Percentiles rank a stretch among this genome's conserved stretches.
Evolutionary conservation across 768 basidiomycete genomes (phyloP).

Genomic region (Coprinopsis cinerea): DNA sequence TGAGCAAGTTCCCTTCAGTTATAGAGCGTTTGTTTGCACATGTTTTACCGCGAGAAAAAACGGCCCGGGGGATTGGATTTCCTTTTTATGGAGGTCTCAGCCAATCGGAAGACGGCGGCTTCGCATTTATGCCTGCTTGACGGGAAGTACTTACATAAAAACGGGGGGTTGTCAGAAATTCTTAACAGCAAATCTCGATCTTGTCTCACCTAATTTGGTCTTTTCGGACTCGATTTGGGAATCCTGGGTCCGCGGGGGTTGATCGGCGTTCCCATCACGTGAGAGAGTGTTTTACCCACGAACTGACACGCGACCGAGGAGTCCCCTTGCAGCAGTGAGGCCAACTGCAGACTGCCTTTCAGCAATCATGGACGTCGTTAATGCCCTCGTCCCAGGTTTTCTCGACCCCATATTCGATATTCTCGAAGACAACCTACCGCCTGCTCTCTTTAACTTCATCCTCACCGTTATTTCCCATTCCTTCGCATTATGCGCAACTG

Average conservation of each 20-base stretch:
- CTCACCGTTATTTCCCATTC: constrained; percentile 46
- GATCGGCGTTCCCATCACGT: no score
- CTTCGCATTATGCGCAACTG: constrained; percentile 43
- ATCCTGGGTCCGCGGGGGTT: no score
- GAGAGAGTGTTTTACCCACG: no score
- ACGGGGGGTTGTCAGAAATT: no score
- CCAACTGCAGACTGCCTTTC: not conserved
- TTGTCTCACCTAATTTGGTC: no score
- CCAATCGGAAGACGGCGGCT: no score
- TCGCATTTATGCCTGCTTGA: no score
- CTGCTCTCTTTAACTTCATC: constrained; percentile 47
- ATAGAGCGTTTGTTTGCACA: constrained; percentile 22
- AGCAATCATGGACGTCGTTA: not conserved
- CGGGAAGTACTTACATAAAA: no score
- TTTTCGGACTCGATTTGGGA: not conserved
- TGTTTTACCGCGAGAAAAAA: no score
- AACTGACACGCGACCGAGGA: not conserved
- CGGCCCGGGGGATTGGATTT: not conserved
- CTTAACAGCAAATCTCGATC: no score
- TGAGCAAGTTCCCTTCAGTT: no score
- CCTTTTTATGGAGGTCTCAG: constrained; percentile 1
- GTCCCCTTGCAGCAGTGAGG: no score
- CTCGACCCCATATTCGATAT: constrained; percentile 51
- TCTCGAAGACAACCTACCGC: constrained; percentile 49
- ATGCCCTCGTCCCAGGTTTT: constrained; percentile 26